Evolutionary conservation across 495 filamentous ascomycete species (phyloP).

Genomic region (Tuber microsphaerosporum): DNA sequence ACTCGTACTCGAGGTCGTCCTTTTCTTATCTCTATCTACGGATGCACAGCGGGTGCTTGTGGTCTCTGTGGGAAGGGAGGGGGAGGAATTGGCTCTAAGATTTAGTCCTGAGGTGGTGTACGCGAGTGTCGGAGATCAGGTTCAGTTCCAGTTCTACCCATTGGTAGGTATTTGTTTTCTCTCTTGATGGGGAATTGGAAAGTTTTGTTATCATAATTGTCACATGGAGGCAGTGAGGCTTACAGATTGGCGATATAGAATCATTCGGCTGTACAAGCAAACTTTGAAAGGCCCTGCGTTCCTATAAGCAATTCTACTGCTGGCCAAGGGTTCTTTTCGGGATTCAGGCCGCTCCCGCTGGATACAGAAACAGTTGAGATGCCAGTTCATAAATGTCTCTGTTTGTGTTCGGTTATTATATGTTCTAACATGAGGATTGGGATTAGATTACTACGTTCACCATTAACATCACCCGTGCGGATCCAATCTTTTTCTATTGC

Average conservation of each 20-base stretch:
- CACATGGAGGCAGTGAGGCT: conserved; percentile 15
- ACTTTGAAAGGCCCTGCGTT: conserved; percentile 47
- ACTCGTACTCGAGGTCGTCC: conserved; percentile 11
- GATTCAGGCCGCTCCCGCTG: conserved; percentile 51
- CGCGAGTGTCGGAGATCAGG: conserved; percentile 46
- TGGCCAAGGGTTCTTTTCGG: conserved; percentile 56
- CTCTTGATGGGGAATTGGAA: neutral
- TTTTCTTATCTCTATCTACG: conserved; percentile 16
- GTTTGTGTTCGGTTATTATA: neutral
- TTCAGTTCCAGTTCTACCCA: conserved; percentile 53
- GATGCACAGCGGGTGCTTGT: conserved; percentile 13
- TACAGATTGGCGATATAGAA: conserved; percentile 40
- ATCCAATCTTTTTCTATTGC: conserved; percentile 51
- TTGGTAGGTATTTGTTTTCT: conserved; percentile 40
- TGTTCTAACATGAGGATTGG: conserved; percentile 13
- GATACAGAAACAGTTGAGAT: conserved; percentile 30
- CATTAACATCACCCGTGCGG: conserved; percentile 45
- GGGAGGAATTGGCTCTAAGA: conserved; percentile 22
- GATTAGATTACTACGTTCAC: conserved; percentile 43
- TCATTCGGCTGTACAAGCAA: conserved; percentile 47
- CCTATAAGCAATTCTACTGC: conserved; percentile 42
- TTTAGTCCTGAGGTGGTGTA: conserved; percentile 40
- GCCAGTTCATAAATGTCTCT: neutral
- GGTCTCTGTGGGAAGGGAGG: conserved; percentile 29
- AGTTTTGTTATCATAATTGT: conserved; percentile 10